phyloP scores from a whole-genome alignment of 148 eudicot species.

The Chenopodium album region DNA sequence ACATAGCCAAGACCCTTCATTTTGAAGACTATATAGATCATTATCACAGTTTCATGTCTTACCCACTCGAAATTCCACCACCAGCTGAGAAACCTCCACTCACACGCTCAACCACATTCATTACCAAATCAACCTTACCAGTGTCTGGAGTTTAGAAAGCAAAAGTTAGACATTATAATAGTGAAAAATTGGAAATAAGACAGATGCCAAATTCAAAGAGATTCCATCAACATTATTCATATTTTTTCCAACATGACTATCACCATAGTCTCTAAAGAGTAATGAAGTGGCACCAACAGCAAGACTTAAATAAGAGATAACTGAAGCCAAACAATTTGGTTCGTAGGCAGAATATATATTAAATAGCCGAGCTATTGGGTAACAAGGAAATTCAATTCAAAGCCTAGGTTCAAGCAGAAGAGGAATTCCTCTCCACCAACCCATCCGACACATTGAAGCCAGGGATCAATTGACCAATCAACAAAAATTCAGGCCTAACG shows the following conservation, averaged over 20 bases:
- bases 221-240: neutral
- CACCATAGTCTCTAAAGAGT: neutral
- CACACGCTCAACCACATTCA: conserved; percentile 94
- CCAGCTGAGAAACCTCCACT: conserved; percentile 99
- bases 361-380: neutral
- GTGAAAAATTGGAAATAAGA: neutral
- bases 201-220: conserved; percentile 1
- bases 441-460: neutral
- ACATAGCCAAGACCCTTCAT: conserved; percentile 1
- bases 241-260: neutral
- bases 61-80: conserved; percentile 99
- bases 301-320: neutral
- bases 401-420: neutral
- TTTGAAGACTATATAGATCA: neutral
- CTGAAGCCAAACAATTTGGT: neutral
- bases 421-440: neutral
- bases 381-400: neutral
- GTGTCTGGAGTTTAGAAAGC: conserved; percentile 48
- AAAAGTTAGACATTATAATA: conserved; percentile 4
- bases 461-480: neutral
- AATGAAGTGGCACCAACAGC: neutral
- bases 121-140: conserved; percentile 92
- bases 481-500: neutral
- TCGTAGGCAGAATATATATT: neutral
- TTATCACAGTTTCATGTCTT: conserved; percentile 27